Evolutionary conservation across 257 asterid species (phyloP).

Genomic region (Solanum medicagineum): DNA sequence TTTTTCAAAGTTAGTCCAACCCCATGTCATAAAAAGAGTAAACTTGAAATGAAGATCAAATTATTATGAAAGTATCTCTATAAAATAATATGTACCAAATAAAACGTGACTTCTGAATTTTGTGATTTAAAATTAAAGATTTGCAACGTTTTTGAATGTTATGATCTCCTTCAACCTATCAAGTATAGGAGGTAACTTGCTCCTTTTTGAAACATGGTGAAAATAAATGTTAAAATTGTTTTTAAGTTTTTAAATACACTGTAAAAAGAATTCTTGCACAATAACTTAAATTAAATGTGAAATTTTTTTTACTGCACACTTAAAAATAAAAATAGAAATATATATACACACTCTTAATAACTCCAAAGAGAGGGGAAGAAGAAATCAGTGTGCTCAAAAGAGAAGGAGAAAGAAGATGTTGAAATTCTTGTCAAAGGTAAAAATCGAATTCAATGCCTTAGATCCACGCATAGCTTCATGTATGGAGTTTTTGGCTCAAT

Average conservation of each 20-base stretch:
- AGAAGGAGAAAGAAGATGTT: constrained; percentile 28
- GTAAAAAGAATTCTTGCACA: neutral
- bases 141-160: neutral
- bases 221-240: too few species aligned
- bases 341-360: neutral
- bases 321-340: neutral
- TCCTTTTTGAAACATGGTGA: too few species aligned
- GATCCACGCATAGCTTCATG: constrained; percentile 84
- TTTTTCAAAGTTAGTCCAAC: too few species aligned
- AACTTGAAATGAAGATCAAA: too few species aligned
- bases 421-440: constrained; percentile 89
- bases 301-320: neutral
- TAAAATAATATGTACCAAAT: neutral
- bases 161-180: too few species aligned
- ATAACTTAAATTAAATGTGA: neutral
- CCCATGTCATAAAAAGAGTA: too few species aligned
- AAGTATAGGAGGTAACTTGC: too few species aligned
- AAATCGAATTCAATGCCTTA: constrained; percentile 82
- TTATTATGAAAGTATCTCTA: neutral
- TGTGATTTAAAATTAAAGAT: neutral
- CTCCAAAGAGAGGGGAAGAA: neutral
- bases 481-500: constrained; percentile 91
- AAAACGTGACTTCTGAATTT: neutral
- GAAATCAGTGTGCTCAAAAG: neutral
- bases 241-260: neutral